phyloP scores from a whole-genome alignment of 495 filamentous ascomycete genomes.

The Aspergillus leporis region DNA sequence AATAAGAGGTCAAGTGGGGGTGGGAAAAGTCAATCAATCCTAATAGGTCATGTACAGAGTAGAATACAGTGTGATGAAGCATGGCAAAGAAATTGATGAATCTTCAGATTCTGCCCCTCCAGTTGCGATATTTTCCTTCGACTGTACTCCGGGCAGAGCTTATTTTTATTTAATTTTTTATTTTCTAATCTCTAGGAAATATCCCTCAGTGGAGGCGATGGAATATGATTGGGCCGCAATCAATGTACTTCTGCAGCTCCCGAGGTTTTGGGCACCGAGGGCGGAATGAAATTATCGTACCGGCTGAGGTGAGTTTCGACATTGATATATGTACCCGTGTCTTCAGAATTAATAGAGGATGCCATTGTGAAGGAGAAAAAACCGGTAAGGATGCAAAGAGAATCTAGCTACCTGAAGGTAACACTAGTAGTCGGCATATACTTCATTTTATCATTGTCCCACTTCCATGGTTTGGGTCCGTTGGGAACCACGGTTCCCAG shows the following conservation, averaged over 20 bases:
- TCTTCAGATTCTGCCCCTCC: conserved; percentile 12
- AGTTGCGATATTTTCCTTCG: conserved; percentile 18
- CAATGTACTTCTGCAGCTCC: conserved; percentile 9
- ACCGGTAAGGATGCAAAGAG: background rate
- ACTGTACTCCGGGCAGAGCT: background rate
- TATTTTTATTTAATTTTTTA: background rate
- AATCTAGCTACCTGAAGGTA: background rate
- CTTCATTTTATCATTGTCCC: background rate
- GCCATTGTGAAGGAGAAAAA: background rate
- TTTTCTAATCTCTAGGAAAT: conserved; percentile 7
- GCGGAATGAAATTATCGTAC: conserved; percentile 3
- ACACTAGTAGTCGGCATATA: conserved; percentile 3
- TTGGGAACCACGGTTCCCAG: background rate
- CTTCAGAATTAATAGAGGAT: background rate
- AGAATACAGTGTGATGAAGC: background rate
- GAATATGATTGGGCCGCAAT: conserved; percentile 24
- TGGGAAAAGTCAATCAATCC: background rate
- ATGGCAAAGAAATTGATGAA: background rate
- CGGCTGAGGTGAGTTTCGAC: background rate
- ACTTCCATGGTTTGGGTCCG: conserved; percentile 1
- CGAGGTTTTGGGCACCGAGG: conserved; percentile 23
- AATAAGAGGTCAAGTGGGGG: background rate
- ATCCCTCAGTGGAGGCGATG: conserved; percentile 20
- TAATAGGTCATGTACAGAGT: background rate
- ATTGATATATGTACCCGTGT: background rate